Percentiles rank a stretch among this genome's conserved stretches.
Conservation (phyloP, 352 stramenopile species). For the Pythium folliculosum region DNA sequence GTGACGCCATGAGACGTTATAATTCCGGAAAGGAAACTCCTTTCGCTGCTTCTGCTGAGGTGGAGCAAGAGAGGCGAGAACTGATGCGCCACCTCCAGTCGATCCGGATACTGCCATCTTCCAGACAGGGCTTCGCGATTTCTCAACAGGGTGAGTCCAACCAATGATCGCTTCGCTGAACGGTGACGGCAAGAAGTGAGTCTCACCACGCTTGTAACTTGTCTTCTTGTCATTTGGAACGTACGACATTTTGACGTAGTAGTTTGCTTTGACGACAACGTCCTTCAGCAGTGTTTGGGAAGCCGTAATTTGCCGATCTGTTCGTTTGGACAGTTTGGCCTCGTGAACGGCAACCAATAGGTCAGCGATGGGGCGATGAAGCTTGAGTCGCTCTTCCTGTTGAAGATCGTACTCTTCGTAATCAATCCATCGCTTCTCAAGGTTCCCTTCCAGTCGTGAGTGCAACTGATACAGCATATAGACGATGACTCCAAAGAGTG, state of each 20-base stretch:
- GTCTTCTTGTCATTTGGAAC: slow-evolving; percentile 73
- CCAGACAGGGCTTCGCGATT: slow-evolving; percentile 52
- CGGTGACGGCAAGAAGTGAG: slow-evolving; percentile 64
- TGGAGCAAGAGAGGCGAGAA: slow-evolving; percentile 17
- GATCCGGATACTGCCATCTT: slow-evolving; percentile 27
- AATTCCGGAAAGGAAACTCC: slow-evolving; percentile 72
- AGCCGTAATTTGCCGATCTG: slow-evolving; percentile 54
- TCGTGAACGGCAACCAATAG: slow-evolving; percentile 77
- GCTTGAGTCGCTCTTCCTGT: slow-evolving; percentile 67
- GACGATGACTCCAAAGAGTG: slow-evolving; percentile 57
- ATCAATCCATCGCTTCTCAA: slow-evolving; percentile 73
- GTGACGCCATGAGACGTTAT: slow-evolving; percentile 79
- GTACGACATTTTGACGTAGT: slow-evolving; percentile 80
- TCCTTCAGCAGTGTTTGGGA: slow-evolving; percentile 69
- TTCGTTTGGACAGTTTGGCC: slow-evolving; percentile 54
- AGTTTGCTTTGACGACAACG: slow-evolving; percentile 57
- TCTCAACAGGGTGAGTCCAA: slow-evolving; percentile 72
- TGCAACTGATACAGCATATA: slow-evolving; percentile 84
- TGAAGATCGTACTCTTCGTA: slow-evolving; percentile 77
- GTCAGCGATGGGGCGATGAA: slow-evolving; percentile 73
- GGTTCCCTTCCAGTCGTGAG: slow-evolving; percentile 61
- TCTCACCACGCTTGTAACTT: slow-evolving; percentile 41
- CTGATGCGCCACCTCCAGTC: not conserved
- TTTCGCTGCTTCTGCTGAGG: slow-evolving; percentile 55
- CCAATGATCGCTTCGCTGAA: slow-evolving; percentile 72